phyloP scores from a whole-genome alignment of 2,329 filamentous ascomycete genomes.

The Sclerotinia trifoliorum region DNA sequence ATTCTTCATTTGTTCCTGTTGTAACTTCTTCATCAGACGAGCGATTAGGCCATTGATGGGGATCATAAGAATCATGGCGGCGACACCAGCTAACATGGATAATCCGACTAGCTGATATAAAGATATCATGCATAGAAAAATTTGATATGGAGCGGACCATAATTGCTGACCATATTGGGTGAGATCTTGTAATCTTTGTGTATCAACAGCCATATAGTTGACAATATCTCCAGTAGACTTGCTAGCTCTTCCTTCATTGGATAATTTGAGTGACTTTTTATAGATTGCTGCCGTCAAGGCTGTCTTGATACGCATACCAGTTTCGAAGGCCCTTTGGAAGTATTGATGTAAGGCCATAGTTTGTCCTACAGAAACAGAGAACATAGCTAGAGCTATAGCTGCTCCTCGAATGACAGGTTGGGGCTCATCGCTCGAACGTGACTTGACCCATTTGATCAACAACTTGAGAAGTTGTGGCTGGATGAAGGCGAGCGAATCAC shows the following conservation, averaged over 20 bases:
- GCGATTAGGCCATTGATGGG: conserved; percentile 92
- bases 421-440: conserved; percentile 62
- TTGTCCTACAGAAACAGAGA: conserved; percentile 78
- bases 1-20: conserved; percentile 98
- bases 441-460: conserved; percentile 80
- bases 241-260: conserved; percentile 83
- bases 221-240: conserved; percentile 98
- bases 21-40: conserved; percentile 86
- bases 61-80: conserved; percentile 96
- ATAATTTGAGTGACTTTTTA: conserved; percentile 82
- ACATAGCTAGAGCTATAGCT: conserved; percentile 90
- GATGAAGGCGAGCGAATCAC: conserved; percentile 80
- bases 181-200: conserved; percentile 89
- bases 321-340: conserved; percentile 91
- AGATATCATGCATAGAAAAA: conserved; percentile 90
- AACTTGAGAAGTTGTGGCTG: conserved; percentile 88
- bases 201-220: conserved; percentile 99
- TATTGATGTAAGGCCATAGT: conserved; percentile 95
- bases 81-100: conserved; percentile 94
- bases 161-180: conserved; percentile 94
- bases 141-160: conserved; percentile 97
- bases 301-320: conserved; percentile 95
- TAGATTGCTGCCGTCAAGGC: conserved; percentile 90
- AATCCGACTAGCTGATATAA: conserved; percentile 92
- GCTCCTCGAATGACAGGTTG: conserved; percentile 82